These are phyloP conservation scores for Microcos paniculata DNA, from an alignment of 345 rosid species.

Conservation along the genomic window DNA sequence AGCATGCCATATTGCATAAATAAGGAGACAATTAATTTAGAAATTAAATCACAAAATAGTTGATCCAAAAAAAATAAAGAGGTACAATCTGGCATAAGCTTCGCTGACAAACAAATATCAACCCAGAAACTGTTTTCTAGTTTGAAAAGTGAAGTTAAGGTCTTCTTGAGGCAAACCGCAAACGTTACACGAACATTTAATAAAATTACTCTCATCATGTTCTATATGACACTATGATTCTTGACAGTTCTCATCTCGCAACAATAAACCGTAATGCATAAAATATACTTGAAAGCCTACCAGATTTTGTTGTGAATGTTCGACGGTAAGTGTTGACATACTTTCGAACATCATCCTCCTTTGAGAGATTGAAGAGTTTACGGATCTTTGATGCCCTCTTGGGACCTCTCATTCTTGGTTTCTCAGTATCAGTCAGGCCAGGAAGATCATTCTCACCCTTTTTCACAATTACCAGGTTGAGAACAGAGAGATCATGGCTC, in stretches of 20 bases:
- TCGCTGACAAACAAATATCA: not conserved
- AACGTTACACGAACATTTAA: not conserved
- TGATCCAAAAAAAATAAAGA: not conserved
- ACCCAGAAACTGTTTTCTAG: not conserved
- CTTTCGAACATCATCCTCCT: conserved; percentile 52
- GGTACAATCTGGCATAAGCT: not conserved
- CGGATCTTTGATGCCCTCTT: conserved; percentile 53
- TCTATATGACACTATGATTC: not conserved
- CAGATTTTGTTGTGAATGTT: conserved; percentile 45
- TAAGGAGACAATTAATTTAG: too few species aligned
- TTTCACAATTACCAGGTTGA: conserved; percentile 43
- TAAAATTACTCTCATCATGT: not conserved
- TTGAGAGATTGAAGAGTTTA: conserved; percentile 46
- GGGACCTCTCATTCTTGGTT: conserved; percentile 53
- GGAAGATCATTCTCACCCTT: conserved; percentile 47
- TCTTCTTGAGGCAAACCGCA: not conserved
- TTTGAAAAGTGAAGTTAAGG: not conserved
- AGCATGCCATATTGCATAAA: not conserved
- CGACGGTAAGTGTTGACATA: conserved; percentile 51
- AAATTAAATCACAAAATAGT: not conserved
- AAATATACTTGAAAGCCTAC: conserved; percentile 7
- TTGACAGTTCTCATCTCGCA: not conserved
- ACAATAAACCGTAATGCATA: not conserved
- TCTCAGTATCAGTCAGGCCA: conserved; percentile 45
- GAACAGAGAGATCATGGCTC: conserved; percentile 45